Evolutionary conservation across 306 rosid genomes (phyloP).

Genomic region (Prinsepia uniflora): DNA sequence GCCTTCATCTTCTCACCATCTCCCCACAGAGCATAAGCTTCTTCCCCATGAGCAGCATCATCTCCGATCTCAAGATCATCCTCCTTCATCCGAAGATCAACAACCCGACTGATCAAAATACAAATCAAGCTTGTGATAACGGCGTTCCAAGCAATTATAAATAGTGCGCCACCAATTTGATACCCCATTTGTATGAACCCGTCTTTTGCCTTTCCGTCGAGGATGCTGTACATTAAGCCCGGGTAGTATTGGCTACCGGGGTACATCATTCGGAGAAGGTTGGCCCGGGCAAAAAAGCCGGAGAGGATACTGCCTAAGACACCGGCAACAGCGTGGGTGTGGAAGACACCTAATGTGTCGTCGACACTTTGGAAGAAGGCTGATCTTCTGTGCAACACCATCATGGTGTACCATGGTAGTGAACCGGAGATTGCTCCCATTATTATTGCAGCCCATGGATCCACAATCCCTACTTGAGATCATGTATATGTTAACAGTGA

Average conservation of each 20-base stretch:
- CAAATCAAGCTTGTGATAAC: constrained; percentile 57
- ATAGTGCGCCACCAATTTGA: constrained; percentile 52
- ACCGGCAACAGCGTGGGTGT: constrained; percentile 75
- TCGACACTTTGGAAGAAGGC: constrained; percentile 55
- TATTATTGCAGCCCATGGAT: constrained; percentile 37
- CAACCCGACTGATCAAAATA: constrained; percentile 30
- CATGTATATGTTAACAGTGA: constrained; percentile 1
- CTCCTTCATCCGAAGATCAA: constrained; percentile 61
- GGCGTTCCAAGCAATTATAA: constrained; percentile 53
- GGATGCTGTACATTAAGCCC: constrained; percentile 31
- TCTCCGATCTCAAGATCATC: constrained; percentile 67
- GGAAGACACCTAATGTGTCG: constrained; percentile 73
- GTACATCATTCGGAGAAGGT: constrained; percentile 45
- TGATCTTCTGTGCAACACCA: constrained; percentile 51
- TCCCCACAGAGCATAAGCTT: constrained; percentile 73
- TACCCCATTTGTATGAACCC: constrained; percentile 43
- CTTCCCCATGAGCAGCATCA: constrained; percentile 74
- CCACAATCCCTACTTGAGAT: constrained; percentile 38
- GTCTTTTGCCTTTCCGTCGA: not conserved
- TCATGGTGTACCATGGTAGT: constrained; percentile 68
- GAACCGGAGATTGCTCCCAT: constrained; percentile 45
- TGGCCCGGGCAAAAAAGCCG: constrained; percentile 52
- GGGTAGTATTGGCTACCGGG: constrained; percentile 16
- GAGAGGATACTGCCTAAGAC: constrained; percentile 58
- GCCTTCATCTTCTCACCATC: constrained; percentile 50